These are phyloP conservation scores for Raphanus hybrid DNA, from an alignment of 441 rosid species.

Conservation along the genomic window DNA sequence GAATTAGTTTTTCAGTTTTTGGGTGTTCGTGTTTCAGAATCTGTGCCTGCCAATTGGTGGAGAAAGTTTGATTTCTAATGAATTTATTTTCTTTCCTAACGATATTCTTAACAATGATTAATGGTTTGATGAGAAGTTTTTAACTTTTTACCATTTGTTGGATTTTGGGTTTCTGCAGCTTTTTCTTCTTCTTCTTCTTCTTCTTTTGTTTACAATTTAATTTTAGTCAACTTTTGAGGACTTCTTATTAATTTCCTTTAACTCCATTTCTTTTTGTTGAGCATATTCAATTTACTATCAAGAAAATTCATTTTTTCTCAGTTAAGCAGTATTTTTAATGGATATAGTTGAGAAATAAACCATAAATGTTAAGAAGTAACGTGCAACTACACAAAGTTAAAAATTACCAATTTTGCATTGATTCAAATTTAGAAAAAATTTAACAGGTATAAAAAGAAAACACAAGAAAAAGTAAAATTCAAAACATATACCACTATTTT, in stretches of 20 bases:
- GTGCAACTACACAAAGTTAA: conserved; percentile 25
- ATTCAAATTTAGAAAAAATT: conserved; percentile 4
- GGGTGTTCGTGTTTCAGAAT: conserved; percentile 19
- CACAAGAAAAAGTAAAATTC: neutral
- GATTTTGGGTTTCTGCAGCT: conserved; percentile 27
- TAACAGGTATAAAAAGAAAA: neutral
- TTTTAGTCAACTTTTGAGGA: conserved; percentile 24
- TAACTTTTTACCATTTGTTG: conserved; percentile 35
- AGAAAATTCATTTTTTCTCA: neutral
- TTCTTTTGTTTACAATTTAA: neutral
- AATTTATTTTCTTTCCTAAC: conserved; percentile 8
- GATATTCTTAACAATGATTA: conserved; percentile 23
- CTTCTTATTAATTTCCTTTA: neutral
- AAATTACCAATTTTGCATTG: conserved; percentile 2
- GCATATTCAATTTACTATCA: conserved; percentile 1
- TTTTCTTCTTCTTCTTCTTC: conserved; percentile 16
- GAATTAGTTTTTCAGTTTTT: conserved; percentile 18
- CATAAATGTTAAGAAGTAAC: conserved; percentile 6
- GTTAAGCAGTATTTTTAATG: neutral
- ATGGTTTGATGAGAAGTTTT: conserved; percentile 26
- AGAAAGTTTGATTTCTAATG: neutral
- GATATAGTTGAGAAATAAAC: neutral
- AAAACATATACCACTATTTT: conserved; percentile 16
- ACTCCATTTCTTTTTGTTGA: neutral
- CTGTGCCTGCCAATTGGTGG: conserved; percentile 27